Conservation (phyloP, 2,329 filamentous ascomycete species). For the Trichoderma sp. region DNA sequence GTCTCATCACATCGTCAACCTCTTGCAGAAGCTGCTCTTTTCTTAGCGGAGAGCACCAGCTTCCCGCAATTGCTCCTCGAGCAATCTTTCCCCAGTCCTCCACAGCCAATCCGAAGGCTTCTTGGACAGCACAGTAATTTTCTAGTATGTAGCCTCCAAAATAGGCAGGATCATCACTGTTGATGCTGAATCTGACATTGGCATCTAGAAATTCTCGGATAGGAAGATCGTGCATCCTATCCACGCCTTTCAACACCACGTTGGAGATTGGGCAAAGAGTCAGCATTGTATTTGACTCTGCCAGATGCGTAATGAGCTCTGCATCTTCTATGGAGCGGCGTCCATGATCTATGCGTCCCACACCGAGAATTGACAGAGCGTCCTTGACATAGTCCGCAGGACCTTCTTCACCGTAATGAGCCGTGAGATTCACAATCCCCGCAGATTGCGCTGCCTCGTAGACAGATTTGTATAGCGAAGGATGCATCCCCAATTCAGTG, state of each 20-base stretch:
- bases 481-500: constrained; percentile 57
- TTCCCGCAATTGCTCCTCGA: constrained; percentile 60
- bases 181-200: constrained; percentile 68
- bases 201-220: constrained; percentile 61
- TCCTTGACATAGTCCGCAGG: constrained; percentile 63
- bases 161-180: constrained; percentile 73
- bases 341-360: constrained; percentile 72
- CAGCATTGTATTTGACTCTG: constrained; percentile 56
- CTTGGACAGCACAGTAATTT: constrained; percentile 71
- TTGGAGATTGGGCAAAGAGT: constrained; percentile 75
- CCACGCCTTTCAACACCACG: constrained; percentile 42
- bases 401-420: constrained; percentile 75
- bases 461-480: constrained; percentile 59
- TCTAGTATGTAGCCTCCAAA: constrained; percentile 74
- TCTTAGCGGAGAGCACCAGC: constrained; percentile 65
- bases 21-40: constrained; percentile 58
- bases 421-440: constrained; percentile 60
- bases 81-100: constrained; percentile 68
- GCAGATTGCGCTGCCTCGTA: constrained; percentile 51
- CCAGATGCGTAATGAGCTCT: constrained; percentile 57
- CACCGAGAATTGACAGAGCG: constrained; percentile 60
- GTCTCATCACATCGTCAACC: constrained; percentile 32
- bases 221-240: constrained; percentile 43
- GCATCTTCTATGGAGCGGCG: constrained; percentile 62
- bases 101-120: constrained; percentile 61